Evolutionary conservation across 306 rosid species (phyloP).

Genomic region (Medicago arabica): DNA sequence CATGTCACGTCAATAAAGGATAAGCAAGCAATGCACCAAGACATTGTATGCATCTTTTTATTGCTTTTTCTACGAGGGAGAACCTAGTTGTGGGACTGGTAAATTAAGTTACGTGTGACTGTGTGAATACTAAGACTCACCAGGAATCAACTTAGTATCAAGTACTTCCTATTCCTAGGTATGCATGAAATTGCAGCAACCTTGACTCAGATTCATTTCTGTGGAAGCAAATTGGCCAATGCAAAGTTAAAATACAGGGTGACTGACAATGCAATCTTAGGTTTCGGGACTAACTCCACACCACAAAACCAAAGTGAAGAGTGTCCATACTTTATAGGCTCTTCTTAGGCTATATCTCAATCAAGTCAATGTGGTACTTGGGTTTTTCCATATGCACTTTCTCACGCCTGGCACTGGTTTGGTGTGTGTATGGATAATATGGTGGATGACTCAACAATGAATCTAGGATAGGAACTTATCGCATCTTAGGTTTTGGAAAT

Average conservation of each 20-base stretch:
- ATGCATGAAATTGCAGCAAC: conserved; percentile 25
- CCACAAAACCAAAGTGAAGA: neutral
- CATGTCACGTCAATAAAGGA: conserved; percentile 32
- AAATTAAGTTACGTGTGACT: conserved; percentile 10
- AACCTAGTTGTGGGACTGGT: conserved; percentile 3
- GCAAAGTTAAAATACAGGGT: conserved; percentile 29
- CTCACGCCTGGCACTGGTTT: neutral
- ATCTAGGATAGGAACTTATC: conserved; percentile 7
- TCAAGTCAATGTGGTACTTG: neutral
- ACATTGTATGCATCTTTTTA: conserved; percentile 32
- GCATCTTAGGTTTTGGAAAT: neutral
- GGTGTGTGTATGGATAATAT: neutral
- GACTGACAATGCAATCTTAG: conserved; percentile 7
- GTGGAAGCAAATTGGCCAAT: conserved; percentile 18
- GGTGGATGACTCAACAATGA: neutral
- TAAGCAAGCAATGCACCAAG: conserved; percentile 34
- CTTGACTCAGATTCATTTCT: conserved; percentile 28
- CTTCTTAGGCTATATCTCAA: neutral
- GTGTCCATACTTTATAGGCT: neutral
- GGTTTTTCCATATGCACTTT: neutral
- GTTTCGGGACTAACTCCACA: neutral
- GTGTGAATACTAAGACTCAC: conserved; percentile 18
- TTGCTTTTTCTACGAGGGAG: conserved; percentile 25
- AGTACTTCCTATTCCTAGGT: conserved; percentile 21
- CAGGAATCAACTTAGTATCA: conserved; percentile 15